phyloP scores from a whole-genome alignment of 257 asterid genomes.

The Solanum chaucha region DNA sequence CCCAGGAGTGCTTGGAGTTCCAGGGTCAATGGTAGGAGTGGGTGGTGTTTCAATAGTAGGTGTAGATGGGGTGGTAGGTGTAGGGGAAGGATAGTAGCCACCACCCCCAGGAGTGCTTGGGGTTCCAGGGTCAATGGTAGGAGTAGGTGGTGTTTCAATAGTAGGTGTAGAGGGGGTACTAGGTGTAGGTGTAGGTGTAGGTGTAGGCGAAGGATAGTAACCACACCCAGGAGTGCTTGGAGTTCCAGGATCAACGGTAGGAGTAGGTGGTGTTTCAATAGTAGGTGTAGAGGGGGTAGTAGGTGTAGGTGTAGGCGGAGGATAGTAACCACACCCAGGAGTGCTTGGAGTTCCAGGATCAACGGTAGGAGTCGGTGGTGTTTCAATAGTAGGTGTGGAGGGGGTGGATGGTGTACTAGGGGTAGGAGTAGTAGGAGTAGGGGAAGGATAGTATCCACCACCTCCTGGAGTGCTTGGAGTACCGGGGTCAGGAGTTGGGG shows the following conservation, averaged over 20 bases:
- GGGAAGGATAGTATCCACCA: too few species aligned
- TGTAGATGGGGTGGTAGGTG: neutral
- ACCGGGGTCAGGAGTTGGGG: too few species aligned
- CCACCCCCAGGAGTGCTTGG: slow-evolving; percentile 37
- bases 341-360: slow-evolving; percentile 24
- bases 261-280: neutral
- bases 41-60: neutral
- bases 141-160: slow-evolving; percentile 1
- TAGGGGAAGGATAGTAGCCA: slow-evolving; percentile 19
- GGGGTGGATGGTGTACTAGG: too few species aligned
- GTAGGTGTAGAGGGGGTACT: neutral
- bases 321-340: slow-evolving; percentile 40
- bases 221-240: slow-evolving; percentile 35
- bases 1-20: too few species aligned
- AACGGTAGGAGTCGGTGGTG: slow-evolving; percentile 6
- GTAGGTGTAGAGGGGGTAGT: neutral
- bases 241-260: slow-evolving; percentile 5
- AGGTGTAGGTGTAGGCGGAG: slow-evolving; percentile 1
- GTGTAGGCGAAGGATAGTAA: slow-evolving; percentile 16
- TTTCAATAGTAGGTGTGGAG: neutral
- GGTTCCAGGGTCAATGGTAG: slow-evolving; percentile 8
- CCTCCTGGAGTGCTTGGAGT: too few species aligned
- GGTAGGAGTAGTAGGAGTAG: too few species aligned
- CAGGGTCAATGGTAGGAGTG: too few species aligned
- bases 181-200: too few species aligned